Evolutionary conservation across 257 asterid genomes (phyloP).

Genomic region (Solanum gandarillasii): DNA sequence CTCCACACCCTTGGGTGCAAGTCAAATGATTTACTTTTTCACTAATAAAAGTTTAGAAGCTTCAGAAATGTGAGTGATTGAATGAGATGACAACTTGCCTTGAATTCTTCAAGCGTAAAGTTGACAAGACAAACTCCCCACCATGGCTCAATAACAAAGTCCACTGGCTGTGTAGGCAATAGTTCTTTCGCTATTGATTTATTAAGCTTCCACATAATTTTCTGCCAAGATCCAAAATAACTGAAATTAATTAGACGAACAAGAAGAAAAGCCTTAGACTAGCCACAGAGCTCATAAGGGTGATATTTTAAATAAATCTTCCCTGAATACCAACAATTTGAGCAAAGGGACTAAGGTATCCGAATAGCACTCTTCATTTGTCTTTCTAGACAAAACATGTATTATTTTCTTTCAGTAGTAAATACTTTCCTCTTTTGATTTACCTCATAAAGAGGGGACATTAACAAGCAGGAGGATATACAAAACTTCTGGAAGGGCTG

Average conservation of each 20-base stretch:
- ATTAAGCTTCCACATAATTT: constrained; percentile 99
- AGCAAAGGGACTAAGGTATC: not conserved
- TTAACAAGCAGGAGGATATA: not conserved
- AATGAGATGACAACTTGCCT: constrained; percentile 40
- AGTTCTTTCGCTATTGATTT: constrained; percentile 95
- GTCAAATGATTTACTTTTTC: not conserved
- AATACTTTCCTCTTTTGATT: not conserved
- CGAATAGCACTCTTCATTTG: not conserved
- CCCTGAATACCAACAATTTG: not conserved
- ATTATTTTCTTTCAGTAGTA: not conserved
- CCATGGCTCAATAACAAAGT: constrained; percentile 90
- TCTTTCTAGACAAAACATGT: not conserved
- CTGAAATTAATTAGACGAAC: constrained; percentile 17
- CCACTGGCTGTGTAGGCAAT: constrained; percentile 89
- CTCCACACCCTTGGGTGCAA: not conserved
- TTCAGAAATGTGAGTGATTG: not conserved
- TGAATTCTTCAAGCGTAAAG: constrained; percentile 95
- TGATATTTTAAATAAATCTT: not conserved
- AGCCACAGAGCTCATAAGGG: not conserved
- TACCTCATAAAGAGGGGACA: not conserved
- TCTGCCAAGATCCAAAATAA: constrained; percentile 61
- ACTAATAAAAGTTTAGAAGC: not conserved
- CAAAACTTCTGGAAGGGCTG: not conserved
- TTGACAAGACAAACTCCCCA: constrained; percentile 99
- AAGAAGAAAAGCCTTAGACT: not conserved